These are phyloP conservation scores for Elaeis guineensis DNA, from an alignment of 176 grass and related monocot species.

Conservation along the genomic window DNA sequence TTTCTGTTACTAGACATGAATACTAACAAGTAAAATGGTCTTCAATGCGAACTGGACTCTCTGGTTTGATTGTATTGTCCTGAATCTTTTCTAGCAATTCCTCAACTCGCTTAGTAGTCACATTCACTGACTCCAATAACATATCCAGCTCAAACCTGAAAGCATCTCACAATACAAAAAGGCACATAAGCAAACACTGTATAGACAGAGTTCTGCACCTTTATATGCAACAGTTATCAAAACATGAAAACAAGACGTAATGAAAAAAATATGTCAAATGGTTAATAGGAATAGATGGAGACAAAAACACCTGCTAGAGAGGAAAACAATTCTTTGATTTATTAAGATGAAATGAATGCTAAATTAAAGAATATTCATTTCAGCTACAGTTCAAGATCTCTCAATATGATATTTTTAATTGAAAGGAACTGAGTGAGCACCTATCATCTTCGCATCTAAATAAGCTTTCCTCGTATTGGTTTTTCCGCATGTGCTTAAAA, in stretches of 20 bases:
- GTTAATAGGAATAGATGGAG: no score
- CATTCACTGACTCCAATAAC: conserved; percentile 28
- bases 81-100: conserved; percentile 24
- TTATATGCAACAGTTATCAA: no score
- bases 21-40: conserved; percentile 21
- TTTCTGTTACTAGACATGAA: neutral
- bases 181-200: neutral
- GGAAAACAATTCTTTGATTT: no score
- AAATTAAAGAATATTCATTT: no score
- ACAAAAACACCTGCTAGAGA: no score
- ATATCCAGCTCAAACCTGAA: conserved; percentile 28
- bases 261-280: no score
- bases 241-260: no score
- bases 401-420: neutral
- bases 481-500: conserved; percentile 89
- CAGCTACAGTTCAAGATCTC: no score
- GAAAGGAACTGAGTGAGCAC: conserved; percentile 8
- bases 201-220: neutral
- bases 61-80: conserved; percentile 11
- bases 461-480: conserved; percentile 83
- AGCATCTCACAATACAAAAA: neutral
- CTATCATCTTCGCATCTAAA: conserved; percentile 90
- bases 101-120: conserved; percentile 20
- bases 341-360: no score
- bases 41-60: conserved; percentile 14